Conservation (phyloP, 257 asterid genomes). For the Forsythia suspensa region DNA sequence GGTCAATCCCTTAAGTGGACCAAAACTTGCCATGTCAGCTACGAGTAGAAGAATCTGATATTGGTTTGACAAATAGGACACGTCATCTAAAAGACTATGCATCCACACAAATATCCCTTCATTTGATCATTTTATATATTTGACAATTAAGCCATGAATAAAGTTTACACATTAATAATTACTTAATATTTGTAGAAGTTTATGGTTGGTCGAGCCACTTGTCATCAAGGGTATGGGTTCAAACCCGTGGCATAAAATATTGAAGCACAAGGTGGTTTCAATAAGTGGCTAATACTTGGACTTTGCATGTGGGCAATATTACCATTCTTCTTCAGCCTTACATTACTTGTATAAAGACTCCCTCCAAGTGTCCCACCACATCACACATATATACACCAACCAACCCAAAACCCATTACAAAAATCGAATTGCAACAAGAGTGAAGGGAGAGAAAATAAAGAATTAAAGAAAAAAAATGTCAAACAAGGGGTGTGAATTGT, state of each 20-base stretch:
- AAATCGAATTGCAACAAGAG: background rate
- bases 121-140: too few species aligned
- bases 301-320: constrained; percentile 12
- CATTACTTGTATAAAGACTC: background rate
- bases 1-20: background rate
- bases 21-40: constrained; percentile 4
- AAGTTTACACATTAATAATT: too few species aligned
- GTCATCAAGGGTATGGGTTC: background rate
- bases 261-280: background rate
- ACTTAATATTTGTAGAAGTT: background rate
- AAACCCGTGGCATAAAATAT: background rate
- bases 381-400: background rate
- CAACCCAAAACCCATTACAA: background rate
- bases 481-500: constrained; percentile 45
- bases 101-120: background rate
- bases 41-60: background rate
- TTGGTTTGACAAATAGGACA: background rate
- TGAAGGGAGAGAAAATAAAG: background rate
- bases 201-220: background rate
- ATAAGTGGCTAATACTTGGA: constrained; percentile 17
- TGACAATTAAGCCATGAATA: too few species aligned
- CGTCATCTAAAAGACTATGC: background rate
- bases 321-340: background rate
- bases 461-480: constrained; percentile 14
- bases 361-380: background rate